phyloP scores from a whole-genome alignment of 106 monocot species.

The Chionographis japonica region DNA sequence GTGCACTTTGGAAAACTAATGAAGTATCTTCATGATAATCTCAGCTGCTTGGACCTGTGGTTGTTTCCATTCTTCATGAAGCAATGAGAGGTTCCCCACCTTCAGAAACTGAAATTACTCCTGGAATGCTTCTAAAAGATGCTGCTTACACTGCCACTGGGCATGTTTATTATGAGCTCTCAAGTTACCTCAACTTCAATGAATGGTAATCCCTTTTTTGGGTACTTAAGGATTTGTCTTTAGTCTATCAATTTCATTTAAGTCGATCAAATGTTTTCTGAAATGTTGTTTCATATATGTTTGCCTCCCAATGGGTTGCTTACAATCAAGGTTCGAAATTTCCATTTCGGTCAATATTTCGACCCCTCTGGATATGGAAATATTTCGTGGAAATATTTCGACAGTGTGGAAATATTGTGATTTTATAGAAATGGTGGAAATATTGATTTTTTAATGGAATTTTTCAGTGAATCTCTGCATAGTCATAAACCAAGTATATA shows the following conservation, averaged over 20 bases:
- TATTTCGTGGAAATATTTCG: too few species aligned
- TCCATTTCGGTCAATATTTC: too few species aligned
- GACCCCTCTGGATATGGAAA: too few species aligned
- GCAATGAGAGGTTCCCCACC: constrained; percentile 70
- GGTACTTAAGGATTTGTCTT: not conserved
- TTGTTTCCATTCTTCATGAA: constrained; percentile 90
- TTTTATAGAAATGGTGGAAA: too few species aligned
- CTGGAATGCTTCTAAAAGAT: constrained; percentile 95
- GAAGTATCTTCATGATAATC: constrained; percentile 11
- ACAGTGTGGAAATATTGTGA: too few species aligned
- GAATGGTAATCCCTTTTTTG: constrained; percentile 57
- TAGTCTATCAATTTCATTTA: not conserved
- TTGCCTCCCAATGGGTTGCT: too few species aligned
- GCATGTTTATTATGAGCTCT: constrained; percentile 99
- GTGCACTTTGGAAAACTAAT: constrained; percentile 3
- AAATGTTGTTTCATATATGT: not conserved
- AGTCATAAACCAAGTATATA: too few species aligned
- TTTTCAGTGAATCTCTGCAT: too few species aligned
- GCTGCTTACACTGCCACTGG: constrained; percentile 94
- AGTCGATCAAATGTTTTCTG: not conserved
- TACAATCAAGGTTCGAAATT: too few species aligned
- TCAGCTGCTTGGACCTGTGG: constrained; percentile 79
- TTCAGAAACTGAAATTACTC: constrained; percentile 61
- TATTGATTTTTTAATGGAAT: too few species aligned
- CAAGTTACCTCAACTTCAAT: constrained; percentile 75